A percentile compares a stretch with the other conserved stretches of the same genome.
Evolutionary conservation across 768 basidiomycete genomes (phyloP).

Genomic region (Mycena belliarum): DNA sequence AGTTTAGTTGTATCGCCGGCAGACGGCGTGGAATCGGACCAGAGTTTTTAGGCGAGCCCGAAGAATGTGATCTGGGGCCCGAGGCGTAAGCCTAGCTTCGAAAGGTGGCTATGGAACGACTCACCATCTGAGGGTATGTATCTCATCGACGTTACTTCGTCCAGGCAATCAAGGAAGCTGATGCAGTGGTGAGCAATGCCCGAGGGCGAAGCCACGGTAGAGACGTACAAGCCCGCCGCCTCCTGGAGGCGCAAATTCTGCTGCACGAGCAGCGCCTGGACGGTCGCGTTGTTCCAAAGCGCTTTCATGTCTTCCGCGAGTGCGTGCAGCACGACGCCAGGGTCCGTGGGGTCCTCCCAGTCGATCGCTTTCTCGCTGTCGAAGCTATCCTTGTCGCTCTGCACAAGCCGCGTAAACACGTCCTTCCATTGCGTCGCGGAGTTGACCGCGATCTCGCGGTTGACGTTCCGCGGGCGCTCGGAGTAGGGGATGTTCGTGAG

Average conservation of each 20-base stretch:
- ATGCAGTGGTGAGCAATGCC: slow-evolving; percentile 28
- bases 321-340: slow-evolving; percentile 55
- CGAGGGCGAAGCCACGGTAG: background rate
- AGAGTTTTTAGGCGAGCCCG: slow-evolving; percentile 67
- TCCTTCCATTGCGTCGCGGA: slow-evolving; percentile 53
- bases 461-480: slow-evolving; percentile 27
- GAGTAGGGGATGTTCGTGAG: slow-evolving; percentile 24
- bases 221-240: slow-evolving; percentile 63
- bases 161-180: slow-evolving; percentile 71
- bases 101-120: slow-evolving; percentile 1
- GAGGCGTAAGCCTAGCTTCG: background rate
- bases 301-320: slow-evolving; percentile 64
- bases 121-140: slow-evolving; percentile 71
- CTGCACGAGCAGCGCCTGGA: slow-evolving; percentile 50
- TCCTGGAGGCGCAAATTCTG: slow-evolving; percentile 66
- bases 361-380: slow-evolving; percentile 36
- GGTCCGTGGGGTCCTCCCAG: slow-evolving; percentile 55
- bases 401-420: slow-evolving; percentile 39
- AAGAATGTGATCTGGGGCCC: slow-evolving; percentile 62
- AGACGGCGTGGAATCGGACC: slow-evolving; percentile 26
- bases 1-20: background rate
- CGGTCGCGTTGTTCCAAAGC: slow-evolving; percentile 62
- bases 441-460: slow-evolving; percentile 55
- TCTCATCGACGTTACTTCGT: slow-evolving; percentile 58
- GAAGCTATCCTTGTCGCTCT: slow-evolving; percentile 29